Evolutionary conservation across 129 eudicot species (phyloP).

Genomic region (Lactuca saligna): DNA sequence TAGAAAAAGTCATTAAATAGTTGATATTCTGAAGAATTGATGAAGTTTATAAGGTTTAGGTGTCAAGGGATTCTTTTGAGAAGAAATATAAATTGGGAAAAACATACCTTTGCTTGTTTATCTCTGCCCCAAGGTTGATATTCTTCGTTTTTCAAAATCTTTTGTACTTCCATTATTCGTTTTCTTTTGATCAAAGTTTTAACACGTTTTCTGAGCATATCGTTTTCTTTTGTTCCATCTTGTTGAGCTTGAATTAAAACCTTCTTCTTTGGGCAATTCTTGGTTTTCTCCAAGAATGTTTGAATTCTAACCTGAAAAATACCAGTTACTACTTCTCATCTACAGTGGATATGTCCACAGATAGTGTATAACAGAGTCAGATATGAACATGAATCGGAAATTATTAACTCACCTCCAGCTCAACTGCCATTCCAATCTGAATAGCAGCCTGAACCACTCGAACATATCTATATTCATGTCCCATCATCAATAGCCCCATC

Average conservation of each 20-base stretch:
- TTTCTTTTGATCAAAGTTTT: conserved; percentile 67
- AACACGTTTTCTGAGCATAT: conserved; percentile 68
- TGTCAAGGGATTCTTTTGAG: not conserved
- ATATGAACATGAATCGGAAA: not conserved
- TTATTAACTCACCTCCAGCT: conserved; percentile 69
- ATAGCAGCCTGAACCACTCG: conserved; percentile 81
- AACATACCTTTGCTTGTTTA: conserved; percentile 80
- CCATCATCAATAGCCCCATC: conserved; percentile 87
- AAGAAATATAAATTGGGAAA: conserved; percentile 15
- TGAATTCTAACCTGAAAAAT: conserved; percentile 79
- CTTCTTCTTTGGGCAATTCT: conserved; percentile 40
- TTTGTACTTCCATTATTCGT: conserved; percentile 62
- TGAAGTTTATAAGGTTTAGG: not conserved
- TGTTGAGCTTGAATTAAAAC: conserved; percentile 38
- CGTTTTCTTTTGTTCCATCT: conserved; percentile 48
- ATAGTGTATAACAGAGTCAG: not conserved
- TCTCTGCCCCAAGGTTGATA: conserved; percentile 72
- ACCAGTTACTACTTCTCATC: conserved; percentile 26
- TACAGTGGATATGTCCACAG: conserved; percentile 6
- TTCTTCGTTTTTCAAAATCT: conserved; percentile 66
- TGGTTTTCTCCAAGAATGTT: conserved; percentile 76
- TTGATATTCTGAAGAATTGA: too few relatives aligned
- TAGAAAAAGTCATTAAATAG: conserved; percentile 11
- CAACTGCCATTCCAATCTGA: conserved; percentile 82
- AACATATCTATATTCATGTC: conserved; percentile 56